These are phyloP conservation scores for Exophiala calicioides DNA, from an alignment of 2,329 filamentous ascomycete species.

Conservation along the genomic window DNA sequence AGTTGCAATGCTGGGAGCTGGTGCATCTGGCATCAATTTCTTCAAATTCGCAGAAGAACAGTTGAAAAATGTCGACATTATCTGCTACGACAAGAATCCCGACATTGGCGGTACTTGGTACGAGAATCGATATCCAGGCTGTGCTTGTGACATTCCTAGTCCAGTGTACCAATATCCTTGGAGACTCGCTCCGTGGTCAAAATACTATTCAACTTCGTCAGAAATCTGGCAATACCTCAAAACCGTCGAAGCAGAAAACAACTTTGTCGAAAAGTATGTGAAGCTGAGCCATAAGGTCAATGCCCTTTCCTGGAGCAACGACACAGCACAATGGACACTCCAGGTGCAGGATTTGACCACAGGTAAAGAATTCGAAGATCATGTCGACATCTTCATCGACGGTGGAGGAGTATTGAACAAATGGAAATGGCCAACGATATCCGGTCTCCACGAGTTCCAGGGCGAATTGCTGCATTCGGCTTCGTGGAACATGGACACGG, in stretches of 20 bases:
- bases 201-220: slow-evolving; percentile 31
- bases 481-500: slow-evolving; percentile 35
- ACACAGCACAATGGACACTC: slow-evolving; percentile 33
- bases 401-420: slow-evolving; percentile 33
- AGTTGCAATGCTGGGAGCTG: slow-evolving; percentile 28
- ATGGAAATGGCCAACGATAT: slow-evolving; percentile 41
- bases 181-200: slow-evolving; percentile 35
- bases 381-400: slow-evolving; percentile 33
- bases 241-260: slow-evolving; percentile 28
- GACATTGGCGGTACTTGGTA: slow-evolving; percentile 42
- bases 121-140: slow-evolving; percentile 47
- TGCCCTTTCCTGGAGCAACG: slow-evolving; percentile 35
- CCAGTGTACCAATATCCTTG: slow-evolving; percentile 39
- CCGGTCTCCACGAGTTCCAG: slow-evolving; percentile 38
- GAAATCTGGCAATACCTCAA: slow-evolving; percentile 37
- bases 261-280: slow-evolving; percentile 34
- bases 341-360: slow-evolving; percentile 27
- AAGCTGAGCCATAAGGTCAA: slow-evolving; percentile 33
- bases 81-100: slow-evolving; percentile 38
- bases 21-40: slow-evolving; percentile 25
- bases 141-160: slow-evolving; percentile 36
- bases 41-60: slow-evolving; percentile 19
- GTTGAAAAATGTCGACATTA: slow-evolving; percentile 28
- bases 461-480: slow-evolving; percentile 39
- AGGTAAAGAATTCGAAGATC: slow-evolving; percentile 29